Base-by-base conservation (phyloP, 2,329 filamentous ascomycete species). In the Microdochium paspali region DNA sequence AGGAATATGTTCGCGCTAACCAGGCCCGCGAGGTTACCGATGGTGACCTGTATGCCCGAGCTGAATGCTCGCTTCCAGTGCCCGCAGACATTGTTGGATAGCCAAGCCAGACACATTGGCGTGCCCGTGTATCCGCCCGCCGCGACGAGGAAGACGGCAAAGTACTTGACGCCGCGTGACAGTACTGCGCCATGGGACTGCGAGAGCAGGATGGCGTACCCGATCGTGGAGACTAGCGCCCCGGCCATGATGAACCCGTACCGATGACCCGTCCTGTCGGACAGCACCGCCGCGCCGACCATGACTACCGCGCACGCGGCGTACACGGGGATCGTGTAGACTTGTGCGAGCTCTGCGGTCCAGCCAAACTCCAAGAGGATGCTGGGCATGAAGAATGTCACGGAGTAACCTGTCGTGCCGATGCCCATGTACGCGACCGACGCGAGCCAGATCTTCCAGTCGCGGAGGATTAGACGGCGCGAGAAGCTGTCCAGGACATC, bases 71-170 rank as follows among this genome's bases (percentile, higher is more conserved):
- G 69, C 57, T 78, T 79, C 52, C 72, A 76, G 48, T 72, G 69
- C 1, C 74, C 75, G 1, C 70, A 68, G 1, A 77, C 58, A 49
- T 79, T 78, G 59, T 77, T 77, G 10, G 67, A 61, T 1, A 77
- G 66, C 74, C 73, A 77, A 2, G 65, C 67, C 15, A 77, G 54
- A 1, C 58, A 54, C 25, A 68, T 57, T 5, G 67, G 65, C 13
- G 60, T 59, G 9, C 52, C 52, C 18, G 61, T 59, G 47, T 61
- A 66, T 5, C 61, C 64, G 15, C 66, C 67, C 2, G 58, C 51
- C 4, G 58, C 58, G 10, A 65, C 55, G 20, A 69, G 55, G 54
- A 69, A 69, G 10, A 63, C 50, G 28, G 66, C 65, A 32, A 53
- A 58, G 48, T 67, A 70, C 52, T 62, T 65, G 18, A 56, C 54